Percentiles rank a stretch among this genome's conserved stretches.
phyloP scores from a whole-genome alignment of 306 rosid genomes.

The Psophocarpus tetragonolobus region DNA sequence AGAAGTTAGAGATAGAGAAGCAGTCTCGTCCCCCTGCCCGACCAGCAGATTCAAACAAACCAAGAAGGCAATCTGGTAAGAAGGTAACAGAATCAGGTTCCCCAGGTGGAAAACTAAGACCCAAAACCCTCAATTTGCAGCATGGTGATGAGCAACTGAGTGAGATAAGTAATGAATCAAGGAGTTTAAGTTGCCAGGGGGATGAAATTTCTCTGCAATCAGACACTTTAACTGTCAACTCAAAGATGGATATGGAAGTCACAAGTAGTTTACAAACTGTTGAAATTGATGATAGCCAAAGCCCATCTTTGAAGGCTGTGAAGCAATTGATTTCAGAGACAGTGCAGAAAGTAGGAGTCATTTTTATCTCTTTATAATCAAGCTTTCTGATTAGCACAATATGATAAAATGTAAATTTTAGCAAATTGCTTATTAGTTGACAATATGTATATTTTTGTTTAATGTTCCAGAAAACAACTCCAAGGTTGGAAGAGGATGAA shows the following conservation, averaged over 20 bases:
- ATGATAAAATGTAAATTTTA: not conserved
- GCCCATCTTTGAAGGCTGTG: conserved; percentile 52
- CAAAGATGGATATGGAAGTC: conserved; percentile 57
- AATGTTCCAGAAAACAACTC: conserved; percentile 55
- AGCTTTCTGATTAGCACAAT: not conserved
- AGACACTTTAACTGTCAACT: conserved; percentile 37
- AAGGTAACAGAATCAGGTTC: conserved; percentile 53
- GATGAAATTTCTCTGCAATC: conserved; percentile 60
- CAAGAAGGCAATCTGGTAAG: conserved; percentile 56
- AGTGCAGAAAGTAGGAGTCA: conserved; percentile 53
- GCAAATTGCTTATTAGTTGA: conserved; percentile 17
- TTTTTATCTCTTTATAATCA: conserved; percentile 33
- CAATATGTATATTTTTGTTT: conserved; percentile 13
- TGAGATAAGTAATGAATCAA: conserved; percentile 67
- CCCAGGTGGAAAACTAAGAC: conserved; percentile 58
- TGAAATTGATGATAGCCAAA: conserved; percentile 45
- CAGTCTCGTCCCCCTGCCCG: conserved; percentile 69
- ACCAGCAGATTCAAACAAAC: conserved; percentile 58
- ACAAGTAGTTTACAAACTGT: conserved; percentile 45
- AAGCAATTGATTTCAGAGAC: conserved; percentile 50
- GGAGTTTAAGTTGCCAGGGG: conserved; percentile 59
- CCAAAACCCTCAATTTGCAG: conserved; percentile 45
- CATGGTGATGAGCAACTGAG: conserved; percentile 65
- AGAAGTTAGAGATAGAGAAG: conserved; percentile 73
- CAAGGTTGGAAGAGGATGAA: conserved; percentile 56